A percentile compares a stretch with the other conserved stretches of the same genome.
These are phyloP conservation scores for Picea abies DNA, from an alignment of 83 land plant genomes.

Conservation along the genomic window DNA sequence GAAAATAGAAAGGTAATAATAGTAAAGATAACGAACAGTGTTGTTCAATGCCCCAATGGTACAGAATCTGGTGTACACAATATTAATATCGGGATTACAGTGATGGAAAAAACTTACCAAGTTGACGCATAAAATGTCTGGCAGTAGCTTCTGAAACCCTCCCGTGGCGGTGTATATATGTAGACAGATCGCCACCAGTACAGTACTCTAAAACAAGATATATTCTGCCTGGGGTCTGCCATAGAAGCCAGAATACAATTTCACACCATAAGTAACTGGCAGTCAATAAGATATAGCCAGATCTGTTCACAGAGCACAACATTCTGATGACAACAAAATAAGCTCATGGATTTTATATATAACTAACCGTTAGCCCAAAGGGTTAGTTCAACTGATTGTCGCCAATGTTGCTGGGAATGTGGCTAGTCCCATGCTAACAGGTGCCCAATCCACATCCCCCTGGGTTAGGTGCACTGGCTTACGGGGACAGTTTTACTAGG, in stretches of 20 bases:
- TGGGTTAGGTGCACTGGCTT: too few species aligned
- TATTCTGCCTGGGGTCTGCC: conserved; percentile 58
- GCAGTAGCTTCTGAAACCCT: conserved; percentile 73
- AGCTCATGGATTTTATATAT: background rate
- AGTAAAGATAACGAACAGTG: too few species aligned
- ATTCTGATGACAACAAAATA: background rate
- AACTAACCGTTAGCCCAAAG: too few species aligned
- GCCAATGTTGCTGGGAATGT: too few species aligned
- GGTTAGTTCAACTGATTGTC: too few species aligned
- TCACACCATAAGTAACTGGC: too few species aligned
- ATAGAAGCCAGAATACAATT: background rate
- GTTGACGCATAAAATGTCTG: conserved; percentile 81
- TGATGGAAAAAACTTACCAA: conserved; percentile 41
- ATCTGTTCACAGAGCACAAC: background rate
- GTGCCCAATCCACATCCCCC: too few species aligned
- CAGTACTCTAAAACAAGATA: conserved; percentile 83
- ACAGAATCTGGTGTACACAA: background rate
- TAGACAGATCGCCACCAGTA: conserved; percentile 84
- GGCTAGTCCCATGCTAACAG: too few species aligned
- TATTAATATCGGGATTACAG: too few species aligned
- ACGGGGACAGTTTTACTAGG: too few species aligned
- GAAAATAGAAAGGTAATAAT: too few species aligned
- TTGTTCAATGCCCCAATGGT: too few species aligned
- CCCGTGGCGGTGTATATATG: conserved; percentile 75
- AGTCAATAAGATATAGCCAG: background rate